A percentile compares a stretch with the other conserved stretches of the same genome.
Conservation (phyloP, 768 basidiomycete genomes). For the Amanita phalloides region DNA sequence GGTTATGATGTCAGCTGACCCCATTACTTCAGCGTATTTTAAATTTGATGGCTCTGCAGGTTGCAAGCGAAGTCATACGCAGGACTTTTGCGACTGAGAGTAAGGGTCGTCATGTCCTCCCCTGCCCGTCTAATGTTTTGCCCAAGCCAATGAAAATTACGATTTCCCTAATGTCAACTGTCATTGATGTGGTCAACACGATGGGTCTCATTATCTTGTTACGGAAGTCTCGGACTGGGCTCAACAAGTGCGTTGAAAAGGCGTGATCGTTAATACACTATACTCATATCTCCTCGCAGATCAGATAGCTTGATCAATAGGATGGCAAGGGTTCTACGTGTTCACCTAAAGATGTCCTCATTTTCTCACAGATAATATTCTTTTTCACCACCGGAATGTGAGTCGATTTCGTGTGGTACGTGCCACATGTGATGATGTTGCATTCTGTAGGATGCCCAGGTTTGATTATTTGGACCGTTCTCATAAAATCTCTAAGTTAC, state of each 20-base stretch:
- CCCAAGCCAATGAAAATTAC: background rate
- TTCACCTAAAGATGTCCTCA: too few species aligned
- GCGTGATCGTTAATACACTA: background rate
- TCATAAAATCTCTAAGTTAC: too few species aligned
- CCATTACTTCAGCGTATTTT: background rate
- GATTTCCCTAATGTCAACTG: background rate
- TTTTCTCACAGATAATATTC: too few species aligned
- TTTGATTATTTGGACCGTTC: too few species aligned
- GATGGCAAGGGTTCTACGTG: background rate
- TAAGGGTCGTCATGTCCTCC: background rate
- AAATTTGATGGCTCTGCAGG: background rate
- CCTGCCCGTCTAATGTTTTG: background rate
- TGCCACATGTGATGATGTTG: too few species aligned
- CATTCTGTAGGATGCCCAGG: too few species aligned
- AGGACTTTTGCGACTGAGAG: background rate
- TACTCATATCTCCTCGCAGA: background rate
- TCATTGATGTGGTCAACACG: background rate
- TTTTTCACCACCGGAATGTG: too few species aligned
- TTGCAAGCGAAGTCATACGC: background rate
- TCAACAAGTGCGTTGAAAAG: background rate
- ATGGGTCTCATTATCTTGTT: background rate
- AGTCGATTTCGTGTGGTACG: too few species aligned
- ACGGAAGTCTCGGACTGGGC: background rate
- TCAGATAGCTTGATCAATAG: background rate
- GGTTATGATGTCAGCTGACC: background rate